A percentile compares a stretch with the other conserved stretches of the same genome.
Conservation (phyloP, 108 stramenopile species). For the Nitzschia putrida region DNA sequence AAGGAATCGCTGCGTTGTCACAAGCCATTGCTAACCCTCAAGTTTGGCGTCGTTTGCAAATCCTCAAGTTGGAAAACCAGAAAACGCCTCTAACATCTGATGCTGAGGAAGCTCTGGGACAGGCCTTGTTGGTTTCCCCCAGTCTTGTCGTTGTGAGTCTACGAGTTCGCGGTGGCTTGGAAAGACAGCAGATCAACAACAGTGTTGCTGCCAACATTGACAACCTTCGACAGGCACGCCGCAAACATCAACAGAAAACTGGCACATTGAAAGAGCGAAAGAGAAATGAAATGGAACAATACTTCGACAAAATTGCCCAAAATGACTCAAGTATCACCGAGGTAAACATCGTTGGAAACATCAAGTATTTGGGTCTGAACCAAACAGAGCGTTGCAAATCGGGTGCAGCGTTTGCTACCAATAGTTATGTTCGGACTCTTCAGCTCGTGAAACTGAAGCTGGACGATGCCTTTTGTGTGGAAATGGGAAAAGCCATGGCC, state of each 20-base stretch:
- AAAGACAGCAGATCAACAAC: slow-evolving; percentile 40
- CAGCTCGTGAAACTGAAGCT: slow-evolving; percentile 38
- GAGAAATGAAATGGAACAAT: slow-evolving; percentile 53
- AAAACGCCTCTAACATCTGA: slow-evolving; percentile 21
- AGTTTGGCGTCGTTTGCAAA: slow-evolving; percentile 34
- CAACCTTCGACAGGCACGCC: slow-evolving; percentile 42
- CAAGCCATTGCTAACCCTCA: slow-evolving; percentile 24
- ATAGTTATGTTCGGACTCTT: slow-evolving; percentile 28
- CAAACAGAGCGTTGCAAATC: slow-evolving; percentile 34
- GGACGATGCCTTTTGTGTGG: slow-evolving; percentile 38
- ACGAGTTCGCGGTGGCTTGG: slow-evolving; percentile 30
- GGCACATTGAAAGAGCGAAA: slow-evolving; percentile 41
- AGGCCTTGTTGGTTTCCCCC: slow-evolving; percentile 22
- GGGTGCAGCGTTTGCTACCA: slow-evolving; percentile 43
- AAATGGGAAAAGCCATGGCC: slow-evolving; percentile 27
- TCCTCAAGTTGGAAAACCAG: slow-evolving; percentile 50
- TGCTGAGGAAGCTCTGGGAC: slow-evolving; percentile 39
- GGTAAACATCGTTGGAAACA: slow-evolving; percentile 46
- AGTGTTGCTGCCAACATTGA: slow-evolving; percentile 40
- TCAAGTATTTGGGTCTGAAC: slow-evolving; percentile 38
- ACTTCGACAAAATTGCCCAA: slow-evolving; percentile 49
- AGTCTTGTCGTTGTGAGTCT: slow-evolving; percentile 37
- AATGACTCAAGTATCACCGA: slow-evolving; percentile 34
- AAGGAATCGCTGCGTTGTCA: slow-evolving; percentile 37
- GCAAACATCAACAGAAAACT: slow-evolving; percentile 27